A percentile compares a stretch with the other conserved stretches of the same genome.
phyloP scores from a whole-genome alignment of 2,329 filamentous ascomycete genomes.

The Didymella arachidicola region DNA sequence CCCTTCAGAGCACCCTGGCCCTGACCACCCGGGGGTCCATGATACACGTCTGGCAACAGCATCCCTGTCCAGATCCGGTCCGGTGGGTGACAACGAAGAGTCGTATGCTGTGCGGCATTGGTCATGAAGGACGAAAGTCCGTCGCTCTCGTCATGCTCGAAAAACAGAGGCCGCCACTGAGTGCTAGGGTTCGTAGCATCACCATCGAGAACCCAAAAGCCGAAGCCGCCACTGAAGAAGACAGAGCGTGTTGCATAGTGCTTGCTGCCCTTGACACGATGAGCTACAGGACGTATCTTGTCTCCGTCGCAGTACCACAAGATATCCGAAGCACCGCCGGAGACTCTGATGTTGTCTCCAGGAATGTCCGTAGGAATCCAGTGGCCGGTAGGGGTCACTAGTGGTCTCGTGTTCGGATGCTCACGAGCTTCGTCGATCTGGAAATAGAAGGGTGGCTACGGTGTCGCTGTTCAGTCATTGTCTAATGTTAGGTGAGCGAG shows the following conservation, averaged over 20 bases:
- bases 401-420: not conserved
- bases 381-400: not conserved
- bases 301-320: conserved; percentile 9
- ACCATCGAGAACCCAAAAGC: conserved; percentile 33
- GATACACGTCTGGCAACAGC: conserved; percentile 40
- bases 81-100: conserved; percentile 18
- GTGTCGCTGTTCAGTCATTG: too few relatives aligned
- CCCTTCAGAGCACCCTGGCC: conserved; percentile 36
- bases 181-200: conserved; percentile 22
- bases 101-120: conserved; percentile 23
- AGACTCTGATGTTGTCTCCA: conserved; percentile 28
- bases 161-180: conserved; percentile 34
- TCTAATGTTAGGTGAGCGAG: too few relatives aligned
- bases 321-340: not conserved
- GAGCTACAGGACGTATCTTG: not conserved
- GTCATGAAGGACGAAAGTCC: conserved; percentile 36
- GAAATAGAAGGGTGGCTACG: conserved; percentile 24
- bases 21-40: conserved; percentile 10
- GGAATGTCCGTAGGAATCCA: not conserved
- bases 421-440: conserved; percentile 39
- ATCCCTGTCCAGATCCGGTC: conserved; percentile 30
- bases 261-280: not conserved
- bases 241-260: conserved; percentile 29
- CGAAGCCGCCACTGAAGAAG: conserved; percentile 31
- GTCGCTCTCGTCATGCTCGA: conserved; percentile 29